A percentile compares a stretch with the other conserved stretches of the same genome.
These are phyloP conservation scores for Monilinia fructicola DNA, from an alignment of 2,329 filamentous ascomycete species.

Conservation along the genomic window DNA sequence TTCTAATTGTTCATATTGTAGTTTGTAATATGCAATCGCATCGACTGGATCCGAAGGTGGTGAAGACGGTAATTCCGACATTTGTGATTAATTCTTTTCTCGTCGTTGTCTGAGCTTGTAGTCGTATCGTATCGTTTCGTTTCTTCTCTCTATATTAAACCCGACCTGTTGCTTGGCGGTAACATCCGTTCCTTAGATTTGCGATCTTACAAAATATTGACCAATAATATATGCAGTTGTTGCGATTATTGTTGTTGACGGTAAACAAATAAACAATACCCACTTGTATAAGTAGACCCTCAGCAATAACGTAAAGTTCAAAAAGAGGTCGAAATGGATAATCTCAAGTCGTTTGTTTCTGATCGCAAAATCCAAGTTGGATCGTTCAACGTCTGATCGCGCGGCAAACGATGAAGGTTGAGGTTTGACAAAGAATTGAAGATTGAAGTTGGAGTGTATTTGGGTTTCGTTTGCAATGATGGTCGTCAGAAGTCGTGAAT, in stretches of 20 bases:
- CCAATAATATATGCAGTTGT: constrained; percentile 9
- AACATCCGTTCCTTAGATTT: constrained; percentile 21
- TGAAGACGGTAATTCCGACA: constrained; percentile 59
- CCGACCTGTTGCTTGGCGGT: constrained; percentile 20
- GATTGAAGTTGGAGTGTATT: constrained; percentile 3
- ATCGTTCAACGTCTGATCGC: constrained; percentile 1
- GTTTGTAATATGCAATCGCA: constrained; percentile 90
- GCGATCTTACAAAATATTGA: constrained; percentile 9
- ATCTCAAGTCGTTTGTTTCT: too few species aligned
- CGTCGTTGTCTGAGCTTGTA: constrained; percentile 15
- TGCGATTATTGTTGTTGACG: constrained; percentile 11
- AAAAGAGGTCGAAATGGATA: too few species aligned
- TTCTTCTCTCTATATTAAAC: constrained; percentile 21
- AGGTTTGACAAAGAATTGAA: too few species aligned
- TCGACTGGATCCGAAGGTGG: constrained; percentile 65
- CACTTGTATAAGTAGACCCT: neutral
- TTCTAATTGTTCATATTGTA: constrained; percentile 91
- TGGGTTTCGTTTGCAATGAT: constrained; percentile 16
- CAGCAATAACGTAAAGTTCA: neutral
- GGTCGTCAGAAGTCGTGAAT: constrained; percentile 23
- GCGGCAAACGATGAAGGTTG: neutral
- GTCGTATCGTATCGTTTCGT: constrained; percentile 14
- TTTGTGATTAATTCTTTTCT: constrained; percentile 29
- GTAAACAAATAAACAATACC: constrained; percentile 16
- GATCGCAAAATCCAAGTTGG: neutral